These are phyloP conservation scores for Komagataella pastoris DNA, from an alignment of 805 yeast genomes.

Conservation along the genomic window DNA sequence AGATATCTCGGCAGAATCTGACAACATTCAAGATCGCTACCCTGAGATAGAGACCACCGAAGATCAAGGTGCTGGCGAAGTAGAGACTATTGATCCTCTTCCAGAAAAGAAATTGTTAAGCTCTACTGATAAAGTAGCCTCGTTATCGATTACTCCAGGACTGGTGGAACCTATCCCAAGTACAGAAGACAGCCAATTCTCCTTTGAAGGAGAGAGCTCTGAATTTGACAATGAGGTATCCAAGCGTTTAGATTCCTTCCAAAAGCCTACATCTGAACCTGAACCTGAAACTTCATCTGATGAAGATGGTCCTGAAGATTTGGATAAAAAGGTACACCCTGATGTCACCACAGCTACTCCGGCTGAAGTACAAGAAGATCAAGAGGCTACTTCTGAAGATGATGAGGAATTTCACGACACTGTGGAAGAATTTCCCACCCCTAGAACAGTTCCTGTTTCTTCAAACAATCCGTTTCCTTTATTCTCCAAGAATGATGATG, in stretches of 20 bases:
- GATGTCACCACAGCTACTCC: neutral
- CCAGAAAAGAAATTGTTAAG: constrained; percentile 4
- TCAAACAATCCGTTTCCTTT: constrained; percentile 37
- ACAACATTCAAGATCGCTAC: neutral
- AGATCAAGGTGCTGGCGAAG: constrained; percentile 3
- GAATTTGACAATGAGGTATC: neutral
- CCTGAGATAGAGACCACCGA: constrained; percentile 3
- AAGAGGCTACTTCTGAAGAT: neutral
- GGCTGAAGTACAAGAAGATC: neutral
- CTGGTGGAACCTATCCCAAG: neutral
- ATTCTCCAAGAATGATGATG: constrained; percentile 38
- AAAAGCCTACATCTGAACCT: neutral
- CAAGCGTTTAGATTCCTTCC: neutral
- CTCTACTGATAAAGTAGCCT: neutral
- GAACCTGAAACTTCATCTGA: constrained; percentile 1
- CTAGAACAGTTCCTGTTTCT: neutral
- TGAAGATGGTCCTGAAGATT: constrained; percentile 5
- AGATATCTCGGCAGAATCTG: neutral
- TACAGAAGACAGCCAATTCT: neutral
- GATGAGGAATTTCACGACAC: constrained; percentile 2
- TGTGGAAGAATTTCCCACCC: neutral
- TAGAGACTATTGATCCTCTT: constrained; percentile 3
- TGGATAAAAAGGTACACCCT: neutral
- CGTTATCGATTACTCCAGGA: neutral
- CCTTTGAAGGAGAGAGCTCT: neutral